phyloP scores from a whole-genome alignment of 257 asterid species.

The Lithospermum erythrorhizon region DNA sequence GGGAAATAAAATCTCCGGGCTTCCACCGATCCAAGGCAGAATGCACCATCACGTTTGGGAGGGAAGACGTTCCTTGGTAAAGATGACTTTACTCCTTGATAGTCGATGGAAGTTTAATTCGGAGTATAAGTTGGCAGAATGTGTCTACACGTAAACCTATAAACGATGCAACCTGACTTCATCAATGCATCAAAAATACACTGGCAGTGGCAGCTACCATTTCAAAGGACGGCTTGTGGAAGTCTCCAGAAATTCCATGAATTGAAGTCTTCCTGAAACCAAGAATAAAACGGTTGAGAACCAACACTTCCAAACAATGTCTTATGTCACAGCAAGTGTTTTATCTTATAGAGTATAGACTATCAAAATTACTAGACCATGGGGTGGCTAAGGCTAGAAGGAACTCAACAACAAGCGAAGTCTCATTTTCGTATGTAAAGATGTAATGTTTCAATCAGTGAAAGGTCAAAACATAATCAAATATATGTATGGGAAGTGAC shows the following conservation, averaged over 20 bases:
- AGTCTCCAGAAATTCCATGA: slow-evolving; percentile 85
- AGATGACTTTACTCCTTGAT: not conserved
- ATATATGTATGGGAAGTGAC: too few species aligned
- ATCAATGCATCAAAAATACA: not conserved
- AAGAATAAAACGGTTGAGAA: slow-evolving; percentile 1
- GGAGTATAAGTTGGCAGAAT: not conserved
- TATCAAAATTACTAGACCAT: not conserved
- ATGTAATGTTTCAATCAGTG: not conserved
- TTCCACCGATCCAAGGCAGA: not conserved
- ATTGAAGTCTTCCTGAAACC: slow-evolving; percentile 70
- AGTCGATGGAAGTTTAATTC: not conserved
- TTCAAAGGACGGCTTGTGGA: slow-evolving; percentile 37
- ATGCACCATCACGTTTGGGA: not conserved
- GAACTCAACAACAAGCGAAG: not conserved
- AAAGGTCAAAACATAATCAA: too few species aligned
- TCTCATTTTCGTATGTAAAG: not conserved
- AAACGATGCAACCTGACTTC: not conserved
- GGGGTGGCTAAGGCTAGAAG: not conserved
- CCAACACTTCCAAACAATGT: not conserved
- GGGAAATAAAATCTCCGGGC: not conserved
- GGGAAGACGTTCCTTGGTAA: not conserved
- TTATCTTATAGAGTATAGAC: not conserved
- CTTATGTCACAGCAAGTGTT: too few species aligned
- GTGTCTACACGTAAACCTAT: too few species aligned
- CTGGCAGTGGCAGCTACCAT: slow-evolving; percentile 16